Evolutionary conservation across 2,329 filamentous ascomycete species (phyloP).

Genomic region (Stachybotrys elegans): DNA sequence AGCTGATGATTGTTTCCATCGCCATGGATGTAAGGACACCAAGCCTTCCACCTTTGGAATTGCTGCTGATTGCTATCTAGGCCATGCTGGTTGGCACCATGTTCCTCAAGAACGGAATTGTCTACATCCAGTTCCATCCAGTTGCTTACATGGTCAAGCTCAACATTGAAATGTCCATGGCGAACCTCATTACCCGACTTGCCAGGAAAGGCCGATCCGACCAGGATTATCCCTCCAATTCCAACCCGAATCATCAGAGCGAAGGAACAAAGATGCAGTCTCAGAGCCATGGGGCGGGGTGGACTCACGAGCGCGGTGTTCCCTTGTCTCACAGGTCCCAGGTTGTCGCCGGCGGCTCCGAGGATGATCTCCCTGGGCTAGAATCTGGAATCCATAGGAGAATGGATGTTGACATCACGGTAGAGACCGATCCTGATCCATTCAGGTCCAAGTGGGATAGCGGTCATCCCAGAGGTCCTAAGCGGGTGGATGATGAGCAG

Average conservation of each 20-base stretch:
- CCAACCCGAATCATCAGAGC: slow-evolving; percentile 11
- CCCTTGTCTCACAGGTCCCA: slow-evolving; percentile 14
- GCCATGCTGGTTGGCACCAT: slow-evolving; percentile 27
- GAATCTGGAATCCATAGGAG: slow-evolving; percentile 14
- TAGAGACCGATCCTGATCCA: slow-evolving; percentile 11
- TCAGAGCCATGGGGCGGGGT: slow-evolving; percentile 6
- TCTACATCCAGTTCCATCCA: slow-evolving; percentile 48
- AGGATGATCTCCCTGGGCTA: slow-evolving; percentile 6
- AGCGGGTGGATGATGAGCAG: slow-evolving; percentile 11
- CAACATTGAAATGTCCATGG: slow-evolving; percentile 51
- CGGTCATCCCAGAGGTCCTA: neutral
- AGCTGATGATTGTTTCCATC: slow-evolving; percentile 43
- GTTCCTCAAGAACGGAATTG: slow-evolving; percentile 25
- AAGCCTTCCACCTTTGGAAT: rapidly evolving
- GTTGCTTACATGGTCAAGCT: slow-evolving; percentile 48
- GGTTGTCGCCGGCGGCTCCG: slow-evolving; percentile 14
- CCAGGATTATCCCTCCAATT: slow-evolving; percentile 14
- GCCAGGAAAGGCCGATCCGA: slow-evolving; percentile 13
- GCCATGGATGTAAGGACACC: slow-evolving; percentile 37
- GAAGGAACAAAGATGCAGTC: slow-evolving; percentile 4
- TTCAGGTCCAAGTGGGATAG: slow-evolving; percentile 2
- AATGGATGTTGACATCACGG: slow-evolving; percentile 16
- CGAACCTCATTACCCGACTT: slow-evolving; percentile 37
- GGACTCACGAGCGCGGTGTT: slow-evolving; percentile 9
- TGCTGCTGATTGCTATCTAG: slow-evolving; percentile 5